phyloP scores from a whole-genome alignment of 225 moss, liverwort and hornwort species.

The Climacium dendroides region DNA sequence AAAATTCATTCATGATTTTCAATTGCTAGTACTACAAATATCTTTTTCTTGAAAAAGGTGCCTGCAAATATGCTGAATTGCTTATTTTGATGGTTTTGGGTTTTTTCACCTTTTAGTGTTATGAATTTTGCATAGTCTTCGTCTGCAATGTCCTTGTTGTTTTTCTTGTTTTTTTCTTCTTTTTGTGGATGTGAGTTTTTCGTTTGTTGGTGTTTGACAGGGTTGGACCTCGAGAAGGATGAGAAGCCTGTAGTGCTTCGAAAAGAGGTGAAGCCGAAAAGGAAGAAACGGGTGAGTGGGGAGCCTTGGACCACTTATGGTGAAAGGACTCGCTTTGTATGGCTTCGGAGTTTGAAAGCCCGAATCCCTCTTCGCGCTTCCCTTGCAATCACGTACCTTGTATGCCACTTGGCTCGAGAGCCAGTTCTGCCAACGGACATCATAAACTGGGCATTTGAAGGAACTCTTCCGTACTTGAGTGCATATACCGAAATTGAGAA shows the following conservation, averaged over 20 bases:
- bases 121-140: background rate
- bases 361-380: constrained; percentile 76
- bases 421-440: constrained; percentile 83
- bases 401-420: constrained; percentile 85
- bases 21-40: background rate
- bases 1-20: background rate
- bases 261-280: constrained; percentile 16
- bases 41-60: background rate
- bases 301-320: constrained; percentile 67
- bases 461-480: constrained; percentile 68
- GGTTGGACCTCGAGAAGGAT: background rate
- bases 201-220: background rate
- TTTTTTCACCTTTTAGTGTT: background rate
- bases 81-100: background rate
- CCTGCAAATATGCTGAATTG: background rate
- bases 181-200: background rate
- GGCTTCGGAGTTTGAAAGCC: constrained; percentile 69
- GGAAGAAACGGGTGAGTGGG: constrained; percentile 14
- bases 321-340: constrained; percentile 49
- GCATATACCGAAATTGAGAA: constrained; percentile 58
- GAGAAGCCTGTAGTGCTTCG: constrained; percentile 3
- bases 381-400: constrained; percentile 67
- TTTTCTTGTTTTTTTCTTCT: background rate
- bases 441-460: constrained; percentile 70
- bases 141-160: background rate